Base-by-base conservation (phyloP, 2,329 filamentous ascomycete genomes). In the Fusarium sp. region DNA sequence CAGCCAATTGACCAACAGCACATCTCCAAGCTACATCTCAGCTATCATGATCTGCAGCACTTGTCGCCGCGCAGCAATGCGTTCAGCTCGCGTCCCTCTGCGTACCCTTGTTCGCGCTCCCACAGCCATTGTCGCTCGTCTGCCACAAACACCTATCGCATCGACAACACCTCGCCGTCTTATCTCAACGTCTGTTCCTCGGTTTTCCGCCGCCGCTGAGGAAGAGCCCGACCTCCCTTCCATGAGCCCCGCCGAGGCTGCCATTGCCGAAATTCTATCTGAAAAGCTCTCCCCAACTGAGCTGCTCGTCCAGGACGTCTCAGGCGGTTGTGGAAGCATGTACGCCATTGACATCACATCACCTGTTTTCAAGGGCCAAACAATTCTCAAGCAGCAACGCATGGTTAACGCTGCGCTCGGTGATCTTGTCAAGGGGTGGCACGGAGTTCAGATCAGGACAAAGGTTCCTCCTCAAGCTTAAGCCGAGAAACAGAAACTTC, bases 251-350 rank as follows among this genome's bases (percentile, higher is more conserved):
- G 85, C 86, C 75, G 89, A 91, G 75, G 81, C 82, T 31, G 81
- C 83, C 62, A 86, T 91, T 72, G 90, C 87, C 80, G 83, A 86
- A 60, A 80, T 83, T 50, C 80, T 89, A 53, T 69, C 78, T 18
- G 78, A 79, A 8, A 84, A 84, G 73, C 85, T 88, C 57, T 67
- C 77, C 3, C 86, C 86, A 1, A 83, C 83, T 0, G 78, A 84
- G 61, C 78, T 89, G 28, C 79, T 89, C 78, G 91, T 96, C 11
- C 90, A 91, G 77, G 92, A 97, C 80, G 88, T 96, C 52, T 93
- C 90, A 26, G 92, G 93, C 61, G 92, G 92, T 31, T 97, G 92
- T 80, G 92, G 92, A 11, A 92, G 89, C 75, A 96, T 96, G 93
- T 96, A 96, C 81, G 91, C 89, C 57, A 91, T 97, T 70, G 90